These are phyloP conservation scores for Linum trigynum DNA, from an alignment of 345 rosid genomes.

Conservation along the genomic window DNA sequence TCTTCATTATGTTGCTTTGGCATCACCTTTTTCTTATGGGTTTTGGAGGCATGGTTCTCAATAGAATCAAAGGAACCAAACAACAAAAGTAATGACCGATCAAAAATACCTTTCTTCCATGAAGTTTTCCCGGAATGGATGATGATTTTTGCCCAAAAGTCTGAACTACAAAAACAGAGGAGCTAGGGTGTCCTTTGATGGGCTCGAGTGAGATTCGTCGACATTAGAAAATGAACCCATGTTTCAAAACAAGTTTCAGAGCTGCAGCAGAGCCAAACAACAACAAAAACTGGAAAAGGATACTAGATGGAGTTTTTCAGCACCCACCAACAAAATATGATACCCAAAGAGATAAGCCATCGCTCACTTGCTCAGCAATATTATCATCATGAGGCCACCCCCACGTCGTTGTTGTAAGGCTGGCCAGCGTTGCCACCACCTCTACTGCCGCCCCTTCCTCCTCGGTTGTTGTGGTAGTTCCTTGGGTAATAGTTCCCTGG, in stretches of 20 bases:
- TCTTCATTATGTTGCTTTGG: too few species aligned
- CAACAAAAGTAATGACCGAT: too few species aligned
- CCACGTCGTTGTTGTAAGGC: neutral
- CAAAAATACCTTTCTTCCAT: too few species aligned
- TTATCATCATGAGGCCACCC: neutral
- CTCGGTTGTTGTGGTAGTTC: conserved; percentile 53
- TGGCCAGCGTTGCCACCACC: conserved; percentile 23
- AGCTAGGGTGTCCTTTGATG: too few species aligned
- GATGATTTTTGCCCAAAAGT: too few species aligned
- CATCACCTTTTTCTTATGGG: too few species aligned
- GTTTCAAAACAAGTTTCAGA: neutral
- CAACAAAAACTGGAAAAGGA: neutral
- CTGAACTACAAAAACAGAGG: too few species aligned
- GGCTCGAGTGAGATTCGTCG: neutral
- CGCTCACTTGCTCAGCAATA: neutral
- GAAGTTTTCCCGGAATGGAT: too few species aligned
- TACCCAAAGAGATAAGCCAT: neutral
- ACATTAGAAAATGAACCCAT: neutral
- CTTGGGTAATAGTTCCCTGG: conserved; percentile 59
- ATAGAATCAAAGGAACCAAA: too few species aligned
- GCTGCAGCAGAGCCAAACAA: neutral
- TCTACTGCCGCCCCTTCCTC: conserved; percentile 52
- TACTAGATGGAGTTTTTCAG: neutral
- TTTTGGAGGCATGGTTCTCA: too few species aligned
- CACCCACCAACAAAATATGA: neutral